phyloP scores from a whole-genome alignment of 2,329 filamentous ascomycete genomes.

The Penicillium digitatum region DNA sequence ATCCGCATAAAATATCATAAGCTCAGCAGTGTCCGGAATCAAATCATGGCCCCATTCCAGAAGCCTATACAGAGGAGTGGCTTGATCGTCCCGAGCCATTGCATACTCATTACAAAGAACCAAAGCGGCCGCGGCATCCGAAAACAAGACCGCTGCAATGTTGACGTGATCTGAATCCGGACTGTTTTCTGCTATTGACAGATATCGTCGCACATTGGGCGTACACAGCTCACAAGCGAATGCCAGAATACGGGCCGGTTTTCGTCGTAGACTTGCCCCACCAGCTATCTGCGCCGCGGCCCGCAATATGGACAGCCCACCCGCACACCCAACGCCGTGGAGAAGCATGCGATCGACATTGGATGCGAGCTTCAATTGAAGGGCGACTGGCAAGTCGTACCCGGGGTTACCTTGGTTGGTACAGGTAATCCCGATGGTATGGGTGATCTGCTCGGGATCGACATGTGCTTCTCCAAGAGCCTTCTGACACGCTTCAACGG shows the following conservation, averaged over 20 bases:
- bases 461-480: neutral
- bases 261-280: conserved; percentile 56
- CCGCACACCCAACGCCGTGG: conserved; percentile 64
- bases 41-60: neutral
- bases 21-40: neutral
- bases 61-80: neutral
- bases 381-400: conserved; percentile 63
- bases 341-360: conserved; percentile 62
- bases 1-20: neutral
- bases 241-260: conserved; percentile 61
- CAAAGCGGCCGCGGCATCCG: conserved; percentile 1
- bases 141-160: neutral
- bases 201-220: neutral
- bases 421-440: conserved; percentile 65
- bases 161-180: neutral
- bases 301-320: conserved; percentile 58
- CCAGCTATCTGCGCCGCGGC: conserved; percentile 65
- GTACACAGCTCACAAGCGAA: conserved; percentile 46
- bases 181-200: neutral
- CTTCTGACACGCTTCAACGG: neutral
- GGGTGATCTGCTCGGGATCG: conserved; percentile 50
- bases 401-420: conserved; percentile 67
- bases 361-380: conserved; percentile 54
- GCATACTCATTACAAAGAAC: conserved; percentile 3
- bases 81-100: neutral